Evolutionary conservation across 352 stramenopile genomes (phyloP), one percentile per base, ranked within the genome.

Genomic region (Globisporangium alternatum): DNA sequence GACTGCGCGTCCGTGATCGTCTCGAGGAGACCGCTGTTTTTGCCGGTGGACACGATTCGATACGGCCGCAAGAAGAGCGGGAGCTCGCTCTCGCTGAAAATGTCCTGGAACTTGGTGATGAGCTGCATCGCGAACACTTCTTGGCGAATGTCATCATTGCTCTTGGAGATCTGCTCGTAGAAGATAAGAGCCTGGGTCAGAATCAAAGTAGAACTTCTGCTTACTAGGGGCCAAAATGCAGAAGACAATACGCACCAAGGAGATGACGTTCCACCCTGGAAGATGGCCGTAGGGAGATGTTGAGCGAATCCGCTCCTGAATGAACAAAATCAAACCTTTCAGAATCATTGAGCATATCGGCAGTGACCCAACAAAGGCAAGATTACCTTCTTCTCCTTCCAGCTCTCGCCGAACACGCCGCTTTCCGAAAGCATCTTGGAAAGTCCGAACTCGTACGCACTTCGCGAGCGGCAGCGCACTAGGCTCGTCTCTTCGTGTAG

Each of bases 91-190:
- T 90, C 90, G 49, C 84, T 65, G 68, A 98, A 98, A 63, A 97
- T 97, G 63, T 95, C 86, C 35, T 93, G 80, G 66, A 97, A 98
- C 37, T 97, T 87, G 22, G 86, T 81, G 67, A 99, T 98, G 0
- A 99, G 75, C 69, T 98, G 94, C 83, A 98, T 96, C 3, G 95
- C 89, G 74, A 98, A 98, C 13, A 97, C 90, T 69, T 99, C 96
- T 69, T 99, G 97, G 17, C 96, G 79, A 57, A 98, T 83, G 66
- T 98, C 96, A 70, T 99, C 96, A 70, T 98, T 98, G 33, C 88
- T 97, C 73, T 99, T 99, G 8, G 98, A 93, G 72, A 99, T 98
- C 68, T 88, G 15, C 2, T 17, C 15, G 35, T 17, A 30, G 19
- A 12, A 13, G 2, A 19, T 6, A 54, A 54, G 22, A 31, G 39